Base-by-base conservation (phyloP, 306 rosid species). In the Cicer pinnatifidum region DNA sequence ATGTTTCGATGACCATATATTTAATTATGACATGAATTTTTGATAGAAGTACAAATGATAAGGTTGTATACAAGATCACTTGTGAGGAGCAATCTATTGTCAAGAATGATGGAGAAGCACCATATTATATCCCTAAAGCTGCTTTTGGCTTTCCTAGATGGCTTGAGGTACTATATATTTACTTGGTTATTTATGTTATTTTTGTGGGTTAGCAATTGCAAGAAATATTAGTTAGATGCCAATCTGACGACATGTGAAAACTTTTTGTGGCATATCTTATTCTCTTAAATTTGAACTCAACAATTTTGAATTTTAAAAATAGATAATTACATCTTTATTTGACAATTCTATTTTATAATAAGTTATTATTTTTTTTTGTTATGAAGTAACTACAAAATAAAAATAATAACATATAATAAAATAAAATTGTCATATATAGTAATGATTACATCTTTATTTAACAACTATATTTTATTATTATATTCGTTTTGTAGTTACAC, bases 81-180 rank as follows among this genome's bases (percentile, higher is more conserved):
- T 87, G 93, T 69, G 83, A 95, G 80, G 96, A 96, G 28, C 97
- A 85, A 48, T 67, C 88, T 66, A 43, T 82, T 13, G 71, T 82
- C 66, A 91, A 90, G 84, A 89, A 85, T 66, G 96, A 85, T 11
- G 96, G 82, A 40, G 85, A 88, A 6, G 60, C 75, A 38, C 83
- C 86, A 3, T 80, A 78, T 8, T 90, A 73, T 84, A 85, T 54
- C 60, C 87, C 97, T 45, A 85, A 90, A 85, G 91, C 86, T 41
- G 97, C 91, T 61, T 85, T 84, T 15, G 99, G 97, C 69, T 85
- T 95, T 83, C 97, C 99, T 58, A 82, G 97, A 86, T 95, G 97
- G 97, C 96, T 95, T 59, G 97, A 95, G 99, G 97, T 95, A 89
- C 15, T 37, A 3, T 75, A 48, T 57, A 54, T 17, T 64, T 47